Evolutionary conservation across 208 protist species (phyloP).

Genomic region (Trypanosoma congolense): DNA sequence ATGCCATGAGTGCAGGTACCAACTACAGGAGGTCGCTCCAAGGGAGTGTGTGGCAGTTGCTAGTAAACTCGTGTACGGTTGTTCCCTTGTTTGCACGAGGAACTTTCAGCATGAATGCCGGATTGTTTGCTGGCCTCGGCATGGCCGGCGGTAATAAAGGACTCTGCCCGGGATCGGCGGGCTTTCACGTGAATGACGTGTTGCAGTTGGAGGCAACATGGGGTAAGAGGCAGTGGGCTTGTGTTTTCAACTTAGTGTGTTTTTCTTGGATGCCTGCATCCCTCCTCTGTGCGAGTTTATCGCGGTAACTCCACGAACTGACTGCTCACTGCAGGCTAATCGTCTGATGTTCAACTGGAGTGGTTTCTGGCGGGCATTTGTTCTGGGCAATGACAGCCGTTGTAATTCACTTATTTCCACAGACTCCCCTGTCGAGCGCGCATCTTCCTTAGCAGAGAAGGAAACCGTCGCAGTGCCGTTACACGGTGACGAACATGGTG

Average conservation of each 20-base stretch:
- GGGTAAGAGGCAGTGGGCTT: constrained; percentile 21
- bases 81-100: constrained; percentile 31
- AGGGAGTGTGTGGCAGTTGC: background rate
- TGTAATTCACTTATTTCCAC: constrained; percentile 9
- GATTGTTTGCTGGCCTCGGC: constrained; percentile 34
- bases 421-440: constrained; percentile 9
- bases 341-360: constrained; percentile 34
- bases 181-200: constrained; percentile 27
- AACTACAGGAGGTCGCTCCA: background rate
- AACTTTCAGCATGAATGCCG: constrained; percentile 33
- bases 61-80: constrained; percentile 38
- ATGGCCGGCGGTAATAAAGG: constrained; percentile 1
- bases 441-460: no score
- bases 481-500: no score
- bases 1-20: background rate
- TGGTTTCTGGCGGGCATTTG: constrained; percentile 31
- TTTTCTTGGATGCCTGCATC: constrained; percentile 14
- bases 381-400: background rate
- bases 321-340: constrained; percentile 44
- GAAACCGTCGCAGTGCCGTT: no score
- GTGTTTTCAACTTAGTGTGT: constrained; percentile 30
- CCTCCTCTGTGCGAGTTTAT: constrained; percentile 36
- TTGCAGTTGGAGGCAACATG: constrained; percentile 37
- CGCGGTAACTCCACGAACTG: constrained; percentile 35
- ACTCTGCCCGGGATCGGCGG: background rate